Percentiles rank a stretch among this genome's conserved stretches.
These are phyloP conservation scores for grape (Vitis vinifera) DNA, from an alignment of 164 flowering plant genomes.

Conservation along the genomic window ASM3070453v1 NC_081822.1:7870501-7871000, in stretches of 20 bases:
- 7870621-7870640: conserved; percentile 58
- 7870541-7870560: conserved; percentile 68
- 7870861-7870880: conserved; percentile 1
- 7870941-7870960: too few relatives aligned
- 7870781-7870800: conserved; percentile 5
- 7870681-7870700: conserved; percentile 35
- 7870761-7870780: not conserved
- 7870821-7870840: conserved; percentile 23
- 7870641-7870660: conserved; percentile 43
- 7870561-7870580: conserved; percentile 70
- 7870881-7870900: not conserved
- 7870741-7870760: conserved; percentile 19
- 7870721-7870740: conserved; percentile 72
- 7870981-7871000: too few relatives aligned
- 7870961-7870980: too few relatives aligned
- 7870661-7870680: conserved; percentile 49
- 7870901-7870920: too few relatives aligned
- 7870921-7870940: too few relatives aligned
- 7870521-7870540: conserved; percentile 45
- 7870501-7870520: conserved; percentile 53
- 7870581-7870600: conserved; percentile 75
- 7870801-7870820: conserved; percentile 23
- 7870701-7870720: conserved; percentile 54
- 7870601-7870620: conserved; percentile 77
- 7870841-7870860: conserved; percentile 6